Percentiles rank a stretch among this genome's conserved stretches.
phyloP scores from a whole-genome alignment of 192 early-diverging fungal species.

The Fimicolochytrium jonesii region DNA sequence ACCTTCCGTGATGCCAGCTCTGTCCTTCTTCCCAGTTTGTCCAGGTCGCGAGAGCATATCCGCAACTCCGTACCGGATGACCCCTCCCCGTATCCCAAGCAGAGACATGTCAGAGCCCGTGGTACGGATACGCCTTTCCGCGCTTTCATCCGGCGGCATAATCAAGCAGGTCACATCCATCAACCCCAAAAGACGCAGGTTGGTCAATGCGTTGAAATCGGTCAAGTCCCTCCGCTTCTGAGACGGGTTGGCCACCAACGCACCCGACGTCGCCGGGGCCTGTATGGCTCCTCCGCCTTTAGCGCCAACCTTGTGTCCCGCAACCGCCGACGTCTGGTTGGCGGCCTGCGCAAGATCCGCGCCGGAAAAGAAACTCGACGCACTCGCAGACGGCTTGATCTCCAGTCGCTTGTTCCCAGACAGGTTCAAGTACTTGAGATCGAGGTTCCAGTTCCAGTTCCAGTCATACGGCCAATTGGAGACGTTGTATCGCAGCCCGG shows the following conservation, averaged over 20 bases:
- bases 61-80: slow-evolving; percentile 81
- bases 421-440: slow-evolving; percentile 83
- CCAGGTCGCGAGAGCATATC: slow-evolving; percentile 66
- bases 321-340: slow-evolving; percentile 37
- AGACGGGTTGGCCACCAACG: slow-evolving; percentile 36
- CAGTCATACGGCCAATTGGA: slow-evolving; percentile 94
- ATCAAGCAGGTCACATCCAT: slow-evolving; percentile 87
- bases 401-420: slow-evolving; percentile 87
- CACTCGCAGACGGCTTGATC: slow-evolving; percentile 57
- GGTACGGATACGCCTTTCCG: slow-evolving; percentile 76
- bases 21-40: no score
- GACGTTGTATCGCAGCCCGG: slow-evolving; percentile 81
- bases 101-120: slow-evolving; percentile 62
- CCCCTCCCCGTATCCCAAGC: slow-evolving; percentile 52
- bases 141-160: slow-evolving; percentile 75
- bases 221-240: slow-evolving; percentile 47
- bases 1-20: neutral
- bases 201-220: slow-evolving; percentile 73
- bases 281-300: slow-evolving; percentile 28
- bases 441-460: slow-evolving; percentile 95
- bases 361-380: slow-evolving; percentile 6
- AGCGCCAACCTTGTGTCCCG: slow-evolving; percentile 10
- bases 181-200: slow-evolving; percentile 76
- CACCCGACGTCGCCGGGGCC: slow-evolving; percentile 25
- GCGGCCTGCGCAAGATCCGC: neutral